These are phyloP conservation scores for Apiospora kogelbergensis DNA, from an alignment of 2,329 filamentous ascomycete genomes.

Conservation along the genomic window DNA sequence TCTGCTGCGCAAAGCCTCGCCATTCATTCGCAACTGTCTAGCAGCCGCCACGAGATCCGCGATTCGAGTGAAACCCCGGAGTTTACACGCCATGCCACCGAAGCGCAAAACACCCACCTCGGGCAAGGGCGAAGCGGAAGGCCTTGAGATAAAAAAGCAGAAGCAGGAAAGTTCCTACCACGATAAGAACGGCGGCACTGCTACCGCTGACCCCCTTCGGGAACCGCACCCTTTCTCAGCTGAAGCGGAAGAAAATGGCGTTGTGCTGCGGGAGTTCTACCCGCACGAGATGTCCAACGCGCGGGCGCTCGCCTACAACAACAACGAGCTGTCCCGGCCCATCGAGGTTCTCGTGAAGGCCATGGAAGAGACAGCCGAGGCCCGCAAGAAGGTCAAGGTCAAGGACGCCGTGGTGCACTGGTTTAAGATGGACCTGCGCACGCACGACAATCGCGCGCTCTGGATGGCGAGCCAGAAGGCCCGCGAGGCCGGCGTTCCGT, in stretches of 20 bases:
- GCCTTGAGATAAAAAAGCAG: constrained; percentile 25
- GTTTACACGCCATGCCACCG: constrained; percentile 4
- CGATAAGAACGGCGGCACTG: constrained; percentile 1
- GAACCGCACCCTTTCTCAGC: constrained; percentile 47
- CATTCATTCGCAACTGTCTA: background rate
- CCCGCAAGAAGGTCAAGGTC: constrained; percentile 51
- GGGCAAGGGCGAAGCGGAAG: background rate
- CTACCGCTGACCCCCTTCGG: constrained; percentile 34
- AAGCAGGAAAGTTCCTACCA: constrained; percentile 19
- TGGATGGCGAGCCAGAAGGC: constrained; percentile 66
- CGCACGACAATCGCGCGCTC: constrained; percentile 71
- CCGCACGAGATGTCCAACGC: constrained; percentile 83
- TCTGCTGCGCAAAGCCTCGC: background rate
- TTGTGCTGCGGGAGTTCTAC: constrained; percentile 75
- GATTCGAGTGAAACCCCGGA: background rate
- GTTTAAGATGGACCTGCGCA: constrained; percentile 83
- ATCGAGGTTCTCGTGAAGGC: constrained; percentile 66
- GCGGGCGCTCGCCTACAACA: constrained; percentile 72
- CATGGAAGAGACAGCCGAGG: constrained; percentile 57
- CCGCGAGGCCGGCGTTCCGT: constrained; percentile 64
- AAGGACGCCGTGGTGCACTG: constrained; percentile 76
- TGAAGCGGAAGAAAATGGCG: constrained; percentile 54
- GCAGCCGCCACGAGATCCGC: background rate
- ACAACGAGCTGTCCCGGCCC: constrained; percentile 68
- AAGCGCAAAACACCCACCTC: constrained; percentile 31